These are phyloP conservation scores for Blastomyces parvus DNA, from an alignment of 2,329 filamentous ascomycete species.

Conservation along the genomic window DNA sequence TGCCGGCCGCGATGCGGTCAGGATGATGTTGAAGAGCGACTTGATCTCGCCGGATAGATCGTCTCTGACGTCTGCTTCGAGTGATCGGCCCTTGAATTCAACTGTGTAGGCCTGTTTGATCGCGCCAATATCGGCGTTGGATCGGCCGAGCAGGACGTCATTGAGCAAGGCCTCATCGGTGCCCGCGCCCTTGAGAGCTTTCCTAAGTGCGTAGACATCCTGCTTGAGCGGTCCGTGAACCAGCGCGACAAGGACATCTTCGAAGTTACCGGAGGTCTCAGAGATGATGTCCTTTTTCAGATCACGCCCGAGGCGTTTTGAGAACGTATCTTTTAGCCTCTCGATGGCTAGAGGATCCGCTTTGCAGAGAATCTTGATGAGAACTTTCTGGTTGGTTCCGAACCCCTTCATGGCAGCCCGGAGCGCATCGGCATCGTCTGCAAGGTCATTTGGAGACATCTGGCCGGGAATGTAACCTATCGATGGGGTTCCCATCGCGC, in stretches of 20 bases:
- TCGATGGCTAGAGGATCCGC: slow-evolving; percentile 66
- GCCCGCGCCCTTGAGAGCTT: slow-evolving; percentile 67
- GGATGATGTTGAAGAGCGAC: slow-evolving; percentile 71
- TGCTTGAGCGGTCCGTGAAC: slow-evolving; percentile 66
- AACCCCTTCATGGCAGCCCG: slow-evolving; percentile 78
- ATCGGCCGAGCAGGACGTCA: slow-evolving; percentile 71
- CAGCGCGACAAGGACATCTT: slow-evolving; percentile 58
- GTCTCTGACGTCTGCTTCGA: slow-evolving; percentile 63
- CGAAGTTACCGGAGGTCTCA: slow-evolving; percentile 64
- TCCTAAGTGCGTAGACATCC: slow-evolving; percentile 61
- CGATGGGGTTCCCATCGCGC: slow-evolving; percentile 45
- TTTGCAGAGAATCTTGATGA: slow-evolving; percentile 57
- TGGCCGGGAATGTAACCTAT: slow-evolving; percentile 58
- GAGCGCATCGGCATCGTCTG: slow-evolving; percentile 55
- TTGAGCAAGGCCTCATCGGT: slow-evolving; percentile 83
- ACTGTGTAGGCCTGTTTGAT: slow-evolving; percentile 73
- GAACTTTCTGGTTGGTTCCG: slow-evolving; percentile 63
- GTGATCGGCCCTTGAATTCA: slow-evolving; percentile 49
- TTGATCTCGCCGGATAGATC: slow-evolving; percentile 84
- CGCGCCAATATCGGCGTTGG: slow-evolving; percentile 76
- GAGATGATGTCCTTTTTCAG: slow-evolving; percentile 63
- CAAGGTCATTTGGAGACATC: slow-evolving; percentile 55
- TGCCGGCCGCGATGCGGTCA: slow-evolving; percentile 64
- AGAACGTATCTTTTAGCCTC: slow-evolving; percentile 53
- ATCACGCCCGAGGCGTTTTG: slow-evolving; percentile 50